A percentile compares a stretch with the other conserved stretches of the same genome.
Evolutionary conservation across 208 protist genomes (phyloP).

Genomic region (Leishmania tarentolae): DNA sequence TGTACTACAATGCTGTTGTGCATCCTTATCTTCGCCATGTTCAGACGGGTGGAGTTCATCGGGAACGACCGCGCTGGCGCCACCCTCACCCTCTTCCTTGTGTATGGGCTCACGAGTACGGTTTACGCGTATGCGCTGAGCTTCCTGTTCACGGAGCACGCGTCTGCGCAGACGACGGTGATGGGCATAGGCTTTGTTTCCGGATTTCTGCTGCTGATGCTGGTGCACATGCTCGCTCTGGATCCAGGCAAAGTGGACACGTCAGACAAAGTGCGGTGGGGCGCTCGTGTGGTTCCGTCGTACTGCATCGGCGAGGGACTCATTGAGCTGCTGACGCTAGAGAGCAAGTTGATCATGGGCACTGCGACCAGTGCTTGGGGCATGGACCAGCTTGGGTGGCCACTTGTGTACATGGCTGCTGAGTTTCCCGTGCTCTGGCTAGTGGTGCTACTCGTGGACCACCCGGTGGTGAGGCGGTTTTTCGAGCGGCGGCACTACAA

Average conservation of each 20-base stretch:
- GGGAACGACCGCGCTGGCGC: conserved; percentile 17
- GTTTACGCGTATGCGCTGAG: conserved; percentile 35
- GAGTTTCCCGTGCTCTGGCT: conserved; percentile 38
- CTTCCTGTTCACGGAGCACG: conserved; percentile 58
- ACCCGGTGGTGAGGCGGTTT: conserved; percentile 17
- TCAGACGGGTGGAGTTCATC: conserved; percentile 44
- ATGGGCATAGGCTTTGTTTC: conserved; percentile 45
- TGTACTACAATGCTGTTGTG: conserved; percentile 29
- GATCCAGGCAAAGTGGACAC: conserved; percentile 9
- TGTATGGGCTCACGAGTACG: conserved; percentile 42
- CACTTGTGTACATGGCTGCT: conserved; percentile 40
- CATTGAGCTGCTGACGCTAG: conserved; percentile 38
- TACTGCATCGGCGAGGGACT: conserved; percentile 59
- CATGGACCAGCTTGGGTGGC: conserved; percentile 32
- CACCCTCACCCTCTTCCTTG: conserved; percentile 29
- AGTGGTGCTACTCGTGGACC: conserved; percentile 34
- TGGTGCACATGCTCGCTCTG: conserved; percentile 36
- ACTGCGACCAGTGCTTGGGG: conserved; percentile 23
- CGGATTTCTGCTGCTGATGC: conserved; percentile 49
- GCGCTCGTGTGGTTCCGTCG: conserved; percentile 51
- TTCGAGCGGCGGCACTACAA: conserved; percentile 24
- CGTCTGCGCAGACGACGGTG: conserved; percentile 44
- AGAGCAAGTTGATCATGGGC: conserved; percentile 7
- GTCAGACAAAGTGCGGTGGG: conserved; percentile 28
- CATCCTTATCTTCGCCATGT: conserved; percentile 42